Base-by-base conservation (phyloP, 768 basidiomycete species). In the Ephemerocybe angulata region DNA sequence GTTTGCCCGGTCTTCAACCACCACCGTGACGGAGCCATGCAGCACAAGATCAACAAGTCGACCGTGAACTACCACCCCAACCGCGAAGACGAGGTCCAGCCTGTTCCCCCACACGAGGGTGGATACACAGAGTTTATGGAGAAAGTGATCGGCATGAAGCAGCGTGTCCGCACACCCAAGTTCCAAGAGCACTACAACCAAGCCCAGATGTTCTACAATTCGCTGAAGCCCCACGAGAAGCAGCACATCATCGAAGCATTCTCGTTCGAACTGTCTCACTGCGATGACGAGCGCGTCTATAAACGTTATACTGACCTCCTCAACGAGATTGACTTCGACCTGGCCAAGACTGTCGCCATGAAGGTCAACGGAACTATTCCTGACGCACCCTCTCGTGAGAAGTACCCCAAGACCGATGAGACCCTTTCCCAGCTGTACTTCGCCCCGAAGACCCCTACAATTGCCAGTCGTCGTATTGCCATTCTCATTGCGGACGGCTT, bases 51-150 rank as follows among this genome's bases (percentile, higher is more conserved):
- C 55, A 72, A 75, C 41, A 82, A 79, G 63, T 79, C 78, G 50
- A 67, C 57, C 4, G 68, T 87, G 61, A 92, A 92, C 61, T 95
- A 95, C 64, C 89, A 82, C 80, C 93, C 93, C 0, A 94, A 94
- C 65, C 80, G 92, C 12, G 76, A 79, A 42, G 66, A 73, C 12
- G 65, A 73, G 4, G 78, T 75, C 12, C 70, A 68, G 11, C 85
- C 86, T 0, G 75, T 79, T 11, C 66, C 78, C 11, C 61, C 70
- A 0, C 65, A 71, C 1, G 57, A 83, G 5, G 88, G 87, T 8
- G 88, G 80, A 25, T 86, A 84, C 57, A 50, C 62, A 1, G 84
- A 85, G 80, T 83, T 72, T 53, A 67, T 74, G 17, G 72, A 81
- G 44, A 80, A 76, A 40, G 61, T 84, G 0, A 60, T 63, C 15